These are phyloP conservation scores for Agrocybe pediades DNA, from an alignment of 768 basidiomycete genomes.

Conservation along the genomic window DNA sequence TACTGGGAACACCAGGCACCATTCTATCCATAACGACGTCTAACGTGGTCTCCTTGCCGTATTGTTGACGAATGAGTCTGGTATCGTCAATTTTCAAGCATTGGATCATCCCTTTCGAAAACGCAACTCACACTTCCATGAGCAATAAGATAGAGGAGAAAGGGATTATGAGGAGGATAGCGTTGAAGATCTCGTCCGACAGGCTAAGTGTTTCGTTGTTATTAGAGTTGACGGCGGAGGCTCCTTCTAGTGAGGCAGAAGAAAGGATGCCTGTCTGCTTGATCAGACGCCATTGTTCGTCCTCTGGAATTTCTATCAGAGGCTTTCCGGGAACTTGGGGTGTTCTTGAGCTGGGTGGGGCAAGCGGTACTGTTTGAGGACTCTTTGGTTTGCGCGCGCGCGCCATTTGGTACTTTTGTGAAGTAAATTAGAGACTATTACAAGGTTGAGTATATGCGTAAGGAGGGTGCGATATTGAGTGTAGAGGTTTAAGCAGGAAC, in stretches of 20 bases:
- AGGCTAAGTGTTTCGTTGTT: conserved; percentile 36
- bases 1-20: conserved; percentile 73
- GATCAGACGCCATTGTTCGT: conserved; percentile 80
- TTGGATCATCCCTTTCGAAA: conserved; percentile 1
- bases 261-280: conserved; percentile 63
- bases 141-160: conserved; percentile 73
- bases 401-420: no score
- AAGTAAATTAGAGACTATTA: no score
- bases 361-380: conserved; percentile 12
- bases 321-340: conserved; percentile 22
- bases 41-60: conserved; percentile 59
- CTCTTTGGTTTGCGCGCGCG: conserved; percentile 23
- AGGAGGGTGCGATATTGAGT: not conserved
- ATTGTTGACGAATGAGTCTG: conserved; percentile 81
- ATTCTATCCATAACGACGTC: conserved; percentile 56
- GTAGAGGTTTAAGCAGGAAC: conserved; percentile 1
- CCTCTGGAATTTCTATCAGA: conserved; percentile 59
- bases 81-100: conserved; percentile 1
- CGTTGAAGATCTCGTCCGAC: conserved; percentile 71
- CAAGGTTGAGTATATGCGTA: conserved; percentile 1
- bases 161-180: conserved; percentile 67
- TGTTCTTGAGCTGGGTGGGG: conserved; percentile 10
- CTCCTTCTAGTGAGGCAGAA: conserved; percentile 14
- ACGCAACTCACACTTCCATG: conserved; percentile 79
- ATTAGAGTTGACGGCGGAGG: conserved; percentile 1